Evolutionary conservation across 208 protist species (phyloP).

Genomic region (Leishmania amazonensis): DNA sequence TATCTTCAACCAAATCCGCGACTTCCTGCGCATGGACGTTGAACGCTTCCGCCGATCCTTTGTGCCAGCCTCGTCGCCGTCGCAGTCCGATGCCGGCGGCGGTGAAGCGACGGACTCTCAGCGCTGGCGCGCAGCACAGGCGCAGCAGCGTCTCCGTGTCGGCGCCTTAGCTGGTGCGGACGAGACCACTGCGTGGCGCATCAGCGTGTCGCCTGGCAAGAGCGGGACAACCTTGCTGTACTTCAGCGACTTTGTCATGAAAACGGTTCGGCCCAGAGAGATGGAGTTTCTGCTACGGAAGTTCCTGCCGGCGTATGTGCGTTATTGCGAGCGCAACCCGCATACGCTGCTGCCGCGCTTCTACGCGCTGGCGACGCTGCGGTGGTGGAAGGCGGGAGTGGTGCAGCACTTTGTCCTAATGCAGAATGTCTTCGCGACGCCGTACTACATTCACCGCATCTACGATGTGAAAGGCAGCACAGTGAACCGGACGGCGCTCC

Average conservation of each 20-base stretch:
- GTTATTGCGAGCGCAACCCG: slow-evolving; percentile 82
- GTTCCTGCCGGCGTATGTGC: slow-evolving; percentile 76
- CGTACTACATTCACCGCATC: slow-evolving; percentile 88
- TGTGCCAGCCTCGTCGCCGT: background rate
- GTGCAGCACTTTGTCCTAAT: slow-evolving; percentile 89
- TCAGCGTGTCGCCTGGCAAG: slow-evolving; percentile 84
- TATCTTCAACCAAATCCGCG: slow-evolving; percentile 82
- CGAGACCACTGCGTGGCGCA: slow-evolving; percentile 58
- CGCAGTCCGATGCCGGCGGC: background rate
- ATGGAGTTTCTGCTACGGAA: slow-evolving; percentile 66
- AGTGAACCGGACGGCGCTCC: slow-evolving; percentile 63
- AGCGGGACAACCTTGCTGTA: slow-evolving; percentile 86
- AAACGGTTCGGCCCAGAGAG: slow-evolving; percentile 82
- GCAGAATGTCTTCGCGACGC: slow-evolving; percentile 92
- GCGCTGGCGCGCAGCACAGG: slow-evolving; percentile 3
- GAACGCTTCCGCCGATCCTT: slow-evolving; percentile 48
- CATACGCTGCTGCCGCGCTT: slow-evolving; percentile 88
- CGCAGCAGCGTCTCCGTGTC: slow-evolving; percentile 13
- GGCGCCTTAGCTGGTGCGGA: slow-evolving; percentile 11
- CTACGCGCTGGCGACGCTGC: slow-evolving; percentile 79
- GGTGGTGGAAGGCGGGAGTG: slow-evolving; percentile 51
- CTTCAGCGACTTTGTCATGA: slow-evolving; percentile 91
- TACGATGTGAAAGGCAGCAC: slow-evolving; percentile 94
- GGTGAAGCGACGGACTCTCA: background rate
- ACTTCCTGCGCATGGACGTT: slow-evolving; percentile 63